Percentiles rank a stretch among this genome's conserved stretches.
Evolutionary conservation across 1,284 basidiomycete species (phyloP).

Genomic region (Ustilago lituana): DNA sequence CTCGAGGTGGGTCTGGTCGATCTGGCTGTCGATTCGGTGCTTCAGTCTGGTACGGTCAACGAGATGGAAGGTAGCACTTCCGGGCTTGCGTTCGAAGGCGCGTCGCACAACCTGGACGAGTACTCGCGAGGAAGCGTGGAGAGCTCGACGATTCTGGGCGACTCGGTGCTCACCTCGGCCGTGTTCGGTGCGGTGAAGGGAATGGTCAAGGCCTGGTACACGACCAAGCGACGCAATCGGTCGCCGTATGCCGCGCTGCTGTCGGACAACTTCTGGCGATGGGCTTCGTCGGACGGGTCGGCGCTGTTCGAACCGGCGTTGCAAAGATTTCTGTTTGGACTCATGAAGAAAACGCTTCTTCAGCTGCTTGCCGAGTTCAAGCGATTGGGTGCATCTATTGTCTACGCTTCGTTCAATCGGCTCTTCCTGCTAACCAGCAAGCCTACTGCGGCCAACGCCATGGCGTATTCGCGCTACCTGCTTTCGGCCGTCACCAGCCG

Average conservation of each 20-base stretch:
- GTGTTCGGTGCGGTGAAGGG: conserved; percentile 85
- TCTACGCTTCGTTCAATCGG: conserved; percentile 93
- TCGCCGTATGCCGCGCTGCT: conserved; percentile 71
- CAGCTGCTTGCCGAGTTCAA: conserved; percentile 97
- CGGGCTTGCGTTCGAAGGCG: conserved; percentile 85
- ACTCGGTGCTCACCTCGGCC: conserved; percentile 88
- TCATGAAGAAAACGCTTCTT: conserved; percentile 98
- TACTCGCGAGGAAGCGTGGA: conserved; percentile 81
- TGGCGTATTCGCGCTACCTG: conserved; percentile 93
- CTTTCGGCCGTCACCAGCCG: conserved; percentile 90
- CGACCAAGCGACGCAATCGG: conserved; percentile 78
- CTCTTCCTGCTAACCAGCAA: conserved; percentile 93
- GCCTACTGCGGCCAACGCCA: conserved; percentile 88
- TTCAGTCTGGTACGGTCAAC: conserved; percentile 93
- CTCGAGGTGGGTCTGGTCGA: conserved; percentile 89
- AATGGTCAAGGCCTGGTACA: conserved; percentile 90
- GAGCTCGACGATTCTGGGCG: conserved; percentile 76
- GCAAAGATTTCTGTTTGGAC: conserved; percentile 89
- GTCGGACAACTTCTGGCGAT: conserved; percentile 94
- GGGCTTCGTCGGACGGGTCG: conserved; percentile 84
- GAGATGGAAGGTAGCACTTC: conserved; percentile 86
- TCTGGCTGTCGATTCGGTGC: conserved; percentile 90
- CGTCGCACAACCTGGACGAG: conserved; percentile 82
- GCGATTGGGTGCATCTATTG: conserved; percentile 84
- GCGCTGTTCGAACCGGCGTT: conserved; percentile 92